Conservation (phyloP, 352 stramenopile species). For the Globisporangium abappressorium region DNA sequence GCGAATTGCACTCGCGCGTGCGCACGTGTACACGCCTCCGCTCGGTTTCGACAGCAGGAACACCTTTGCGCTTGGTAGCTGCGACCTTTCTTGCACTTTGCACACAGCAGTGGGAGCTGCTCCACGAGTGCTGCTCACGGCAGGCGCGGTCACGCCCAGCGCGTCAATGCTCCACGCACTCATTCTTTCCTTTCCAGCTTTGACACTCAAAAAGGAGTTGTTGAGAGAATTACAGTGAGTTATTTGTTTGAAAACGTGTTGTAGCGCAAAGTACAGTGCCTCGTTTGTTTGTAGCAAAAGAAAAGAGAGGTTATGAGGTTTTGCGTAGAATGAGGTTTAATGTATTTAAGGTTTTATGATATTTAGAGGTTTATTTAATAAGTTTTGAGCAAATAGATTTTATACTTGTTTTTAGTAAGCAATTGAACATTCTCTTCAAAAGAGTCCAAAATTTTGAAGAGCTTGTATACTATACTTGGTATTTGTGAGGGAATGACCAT, state of each 20-base stretch:
- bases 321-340: background rate
- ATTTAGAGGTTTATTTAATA: background rate
- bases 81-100: background rate
- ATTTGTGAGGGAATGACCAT: background rate
- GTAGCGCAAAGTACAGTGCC: no score
- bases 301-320: background rate
- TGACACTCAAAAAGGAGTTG: background rate
- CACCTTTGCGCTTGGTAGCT: conserved; percentile 28
- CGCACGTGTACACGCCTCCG: conserved; percentile 62
- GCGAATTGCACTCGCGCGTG: conserved; percentile 19
- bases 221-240: background rate
- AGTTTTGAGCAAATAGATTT: background rate
- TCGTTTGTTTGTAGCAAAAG: background rate
- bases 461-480: background rate
- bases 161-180: conserved; percentile 4
- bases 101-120: background rate
- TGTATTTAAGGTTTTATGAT: background rate
- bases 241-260: background rate
- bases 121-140: background rate
- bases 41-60: conserved; percentile 46
- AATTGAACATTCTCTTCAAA: background rate
- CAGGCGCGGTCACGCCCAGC: background rate
- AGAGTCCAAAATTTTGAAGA: background rate
- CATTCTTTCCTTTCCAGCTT: background rate
- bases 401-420: background rate